Evolutionary conservation across 2,329 filamentous ascomycete genomes (phyloP), one percentile per base, ranked within the genome.

Genomic region (Fusarium pseudograminearum): DNA sequence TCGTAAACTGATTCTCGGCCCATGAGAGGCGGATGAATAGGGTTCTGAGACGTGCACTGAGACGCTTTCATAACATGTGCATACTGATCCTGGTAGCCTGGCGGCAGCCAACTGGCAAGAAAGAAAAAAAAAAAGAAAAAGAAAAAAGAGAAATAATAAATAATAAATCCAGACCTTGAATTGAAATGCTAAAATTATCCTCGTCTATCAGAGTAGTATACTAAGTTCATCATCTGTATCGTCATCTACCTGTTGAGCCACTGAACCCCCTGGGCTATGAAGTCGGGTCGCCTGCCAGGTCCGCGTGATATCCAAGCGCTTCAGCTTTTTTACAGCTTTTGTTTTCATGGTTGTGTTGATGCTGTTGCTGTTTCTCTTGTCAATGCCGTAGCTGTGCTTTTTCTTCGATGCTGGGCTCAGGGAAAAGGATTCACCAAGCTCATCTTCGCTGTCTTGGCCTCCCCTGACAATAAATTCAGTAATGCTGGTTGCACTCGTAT

Each of bases 391-490:
- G 26, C n/a, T 41, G 40, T 54, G 26, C 6, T 20, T 46, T 52
- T 44, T 50, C 24, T 52, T 46, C n/a, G 42, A 47, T 22, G 24
- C 50, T 54, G 48, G 16, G 26, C 28, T 57, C 15, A 47, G 51
- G 40, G 48, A 22, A 10, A 31, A 33, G 24, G 20, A 52, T 24
- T 54, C 52, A 52, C 64, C 52, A 51, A 75, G 73, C 61, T 74
- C 73, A 52, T 74, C 73, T 48, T 51, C 67, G 22, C 72, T 74
- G 15, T 71, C 68, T 31, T 61, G 55, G 40, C 59, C 42, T 45
- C 55, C 48, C 48, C 33, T 40, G 33, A 40, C 24, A 34, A 55
- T 44, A 50, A 48, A 45, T 24, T 70, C 61, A 30, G 46, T 48
- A 56, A 68, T 54, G 42, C 56, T 65, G 36, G 46, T 71, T 47